Base-by-base conservation (phyloP, 2,329 filamentous ascomycete genomes). In the Laburnicola sp. region DNA sequence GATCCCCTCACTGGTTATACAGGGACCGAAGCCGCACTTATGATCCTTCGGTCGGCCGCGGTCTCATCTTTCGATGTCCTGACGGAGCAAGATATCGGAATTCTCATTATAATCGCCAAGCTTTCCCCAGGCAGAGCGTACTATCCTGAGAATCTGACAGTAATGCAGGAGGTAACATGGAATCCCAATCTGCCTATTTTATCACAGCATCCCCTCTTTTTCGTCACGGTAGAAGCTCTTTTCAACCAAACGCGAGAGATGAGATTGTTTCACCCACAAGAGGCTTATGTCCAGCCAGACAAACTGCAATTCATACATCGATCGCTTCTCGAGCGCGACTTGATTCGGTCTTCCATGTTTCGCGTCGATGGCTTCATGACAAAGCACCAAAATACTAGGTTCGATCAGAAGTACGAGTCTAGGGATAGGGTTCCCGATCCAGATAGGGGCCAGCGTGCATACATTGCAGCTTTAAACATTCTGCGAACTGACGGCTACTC, bases 1-100 rank as follows among this genome's bases (percentile, higher is more conserved):
- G 82, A 86, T 54, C 68, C 66, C 0, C 68, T 85, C 0, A 81
- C 77, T 0, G 39, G 58, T 0, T 64, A 67, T 4, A 86, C 81
- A 0, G 83, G 84, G 0, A 83, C 80, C 0, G 82, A 86, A 54
- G 64, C 79, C 42, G 80, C 82, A 0, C 57, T 86, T 0, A 55
- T 60, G 0, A 80, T 82, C 1, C 62, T 86, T 0, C 38, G 50
- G 0, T 81, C 78, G 0, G 80, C 79, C 0, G 73, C 80, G 0
- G 65, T 83, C 0, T 62, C 68, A 21, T 86, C 82, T 0, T 79
- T 80, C 39, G 62, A 71, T 2, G 39, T 57, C 0, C 66, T 85
- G 0, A 45, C 31, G 0, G 3, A 40, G 6, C 46, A 51, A 0
- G 56, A 65, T 25, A 6, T 65, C 0, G 40, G 51, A 0, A 27